These are phyloP conservation scores for Mortierella sp. DNA, from an alignment of 371 early-diverging fungal genomes.

Conservation along the genomic window DNA sequence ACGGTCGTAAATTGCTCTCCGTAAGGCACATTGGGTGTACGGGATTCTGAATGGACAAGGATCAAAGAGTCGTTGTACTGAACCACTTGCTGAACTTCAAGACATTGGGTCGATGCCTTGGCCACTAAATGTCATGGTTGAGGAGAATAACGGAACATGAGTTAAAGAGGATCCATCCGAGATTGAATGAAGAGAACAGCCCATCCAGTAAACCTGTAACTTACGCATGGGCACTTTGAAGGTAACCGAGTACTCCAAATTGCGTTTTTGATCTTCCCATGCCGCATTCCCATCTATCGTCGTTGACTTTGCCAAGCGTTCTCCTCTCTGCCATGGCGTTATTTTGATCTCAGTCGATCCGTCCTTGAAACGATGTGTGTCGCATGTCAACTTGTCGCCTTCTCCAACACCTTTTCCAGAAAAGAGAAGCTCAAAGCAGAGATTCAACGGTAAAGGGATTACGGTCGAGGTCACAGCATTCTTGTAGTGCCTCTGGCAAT, in stretches of 20 bases:
- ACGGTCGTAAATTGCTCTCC: constrained; percentile 49
- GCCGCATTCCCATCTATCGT: neutral
- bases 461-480: constrained; percentile 21
- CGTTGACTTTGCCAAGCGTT: neutral
- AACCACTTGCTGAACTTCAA: constrained; percentile 28
- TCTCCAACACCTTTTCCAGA: constrained; percentile 30
- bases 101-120: constrained; percentile 42
- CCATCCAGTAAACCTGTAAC: neutral
- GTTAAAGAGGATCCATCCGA: no score
- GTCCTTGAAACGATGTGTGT: constrained; percentile 37
- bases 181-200: neutral
- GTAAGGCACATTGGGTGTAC: constrained; percentile 42
- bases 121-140: constrained; percentile 26
- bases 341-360: constrained; percentile 39
- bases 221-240: constrained; percentile 51
- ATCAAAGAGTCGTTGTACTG: constrained; percentile 22
- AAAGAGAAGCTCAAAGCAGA: constrained; percentile 43
- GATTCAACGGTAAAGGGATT: constrained; percentile 28
- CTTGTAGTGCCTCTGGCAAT: constrained; percentile 38
- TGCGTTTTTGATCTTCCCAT: constrained; percentile 26
- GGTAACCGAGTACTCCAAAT: constrained; percentile 38
- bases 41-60: constrained; percentile 30
- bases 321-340: constrained; percentile 18
- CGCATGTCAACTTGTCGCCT: constrained; percentile 23
- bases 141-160: no score